These are phyloP conservation scores for Naganishia antarctica DNA, from an alignment of 768 basidiomycete species.

Conservation along the genomic window DNA sequence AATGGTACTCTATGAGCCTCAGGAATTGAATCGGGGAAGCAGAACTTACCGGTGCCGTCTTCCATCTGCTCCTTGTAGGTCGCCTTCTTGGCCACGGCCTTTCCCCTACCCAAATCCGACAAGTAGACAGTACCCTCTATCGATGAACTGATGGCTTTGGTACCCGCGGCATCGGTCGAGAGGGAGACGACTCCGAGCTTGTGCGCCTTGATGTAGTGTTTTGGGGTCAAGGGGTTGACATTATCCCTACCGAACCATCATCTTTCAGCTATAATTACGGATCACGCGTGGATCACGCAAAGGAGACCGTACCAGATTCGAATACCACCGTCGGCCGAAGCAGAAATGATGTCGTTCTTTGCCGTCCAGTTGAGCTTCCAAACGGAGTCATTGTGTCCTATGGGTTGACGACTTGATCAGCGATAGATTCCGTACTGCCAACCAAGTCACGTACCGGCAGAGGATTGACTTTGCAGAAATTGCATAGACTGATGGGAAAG, in stretches of 20 bases:
- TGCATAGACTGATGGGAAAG: slow-evolving; percentile 25
- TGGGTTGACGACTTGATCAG: neutral
- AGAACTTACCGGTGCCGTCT: slow-evolving; percentile 61
- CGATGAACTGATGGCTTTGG: slow-evolving; percentile 67
- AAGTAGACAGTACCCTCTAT: slow-evolving; percentile 76
- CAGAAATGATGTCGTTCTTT: slow-evolving; percentile 41
- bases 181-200: slow-evolving; percentile 79
- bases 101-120: slow-evolving; percentile 65
- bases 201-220: slow-evolving; percentile 63
- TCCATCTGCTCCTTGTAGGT: slow-evolving; percentile 63
- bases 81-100: slow-evolving; percentile 63
- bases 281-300: neutral
- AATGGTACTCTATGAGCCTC: neutral
- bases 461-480: slow-evolving; percentile 28
- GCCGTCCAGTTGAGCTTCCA: slow-evolving; percentile 45
- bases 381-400: slow-evolving; percentile 46
- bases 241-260: slow-evolving; percentile 36
- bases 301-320: slow-evolving; percentile 32
- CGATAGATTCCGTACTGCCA: neutral
- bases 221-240: slow-evolving; percentile 61
- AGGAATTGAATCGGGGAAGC: neutral
- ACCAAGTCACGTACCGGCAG: slow-evolving; percentile 9
- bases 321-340: slow-evolving; percentile 45
- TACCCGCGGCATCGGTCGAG: slow-evolving; percentile 63
- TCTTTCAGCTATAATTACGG: too few relatives aligned